Percentiles rank a stretch among this genome's conserved stretches.
Conservation (phyloP, 225 moss, liverwort and hornwort genomes). For the Asterella californica region DNA sequence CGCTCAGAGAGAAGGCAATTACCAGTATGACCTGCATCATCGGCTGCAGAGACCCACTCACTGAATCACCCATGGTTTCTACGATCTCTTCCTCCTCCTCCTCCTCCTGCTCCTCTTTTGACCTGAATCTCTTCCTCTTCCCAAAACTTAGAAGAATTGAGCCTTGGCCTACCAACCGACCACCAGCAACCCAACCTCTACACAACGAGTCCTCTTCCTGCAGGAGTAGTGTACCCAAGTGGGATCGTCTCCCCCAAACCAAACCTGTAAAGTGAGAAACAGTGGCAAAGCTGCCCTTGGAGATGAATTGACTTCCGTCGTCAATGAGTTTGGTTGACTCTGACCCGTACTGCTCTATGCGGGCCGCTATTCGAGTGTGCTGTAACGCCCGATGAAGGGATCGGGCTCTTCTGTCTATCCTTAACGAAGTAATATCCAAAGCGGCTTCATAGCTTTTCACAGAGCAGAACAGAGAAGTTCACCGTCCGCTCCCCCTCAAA, state of each 20-base stretch:
- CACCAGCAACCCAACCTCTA: not conserved
- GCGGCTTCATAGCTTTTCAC: not conserved
- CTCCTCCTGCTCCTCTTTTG: not conserved
- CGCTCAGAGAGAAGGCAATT: conserved; percentile 13
- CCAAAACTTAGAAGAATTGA: not conserved
- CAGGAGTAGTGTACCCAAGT: not conserved
- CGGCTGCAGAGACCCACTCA: conserved; percentile 1
- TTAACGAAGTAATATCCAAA: not conserved
- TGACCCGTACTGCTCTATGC: not conserved
- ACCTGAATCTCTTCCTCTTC: not conserved
- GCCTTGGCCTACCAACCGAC: not conserved
- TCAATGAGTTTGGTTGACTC: not conserved
- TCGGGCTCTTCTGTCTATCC: not conserved
- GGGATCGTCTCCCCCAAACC: too few relatives aligned
- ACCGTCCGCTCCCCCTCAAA: not conserved
- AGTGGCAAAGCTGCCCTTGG: not conserved
- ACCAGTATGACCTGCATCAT: conserved; percentile 10
- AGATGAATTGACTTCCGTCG: not conserved
- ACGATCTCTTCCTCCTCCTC: not conserved
- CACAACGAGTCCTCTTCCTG: not conserved
- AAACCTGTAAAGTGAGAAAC: not conserved
- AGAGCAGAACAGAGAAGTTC: not conserved
- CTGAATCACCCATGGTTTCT: conserved; percentile 18
- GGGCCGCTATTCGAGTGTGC: not conserved
- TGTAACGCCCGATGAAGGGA: not conserved